Conservation (phyloP, 306 rosid species). For the Erythrophleum fordii region DNA sequence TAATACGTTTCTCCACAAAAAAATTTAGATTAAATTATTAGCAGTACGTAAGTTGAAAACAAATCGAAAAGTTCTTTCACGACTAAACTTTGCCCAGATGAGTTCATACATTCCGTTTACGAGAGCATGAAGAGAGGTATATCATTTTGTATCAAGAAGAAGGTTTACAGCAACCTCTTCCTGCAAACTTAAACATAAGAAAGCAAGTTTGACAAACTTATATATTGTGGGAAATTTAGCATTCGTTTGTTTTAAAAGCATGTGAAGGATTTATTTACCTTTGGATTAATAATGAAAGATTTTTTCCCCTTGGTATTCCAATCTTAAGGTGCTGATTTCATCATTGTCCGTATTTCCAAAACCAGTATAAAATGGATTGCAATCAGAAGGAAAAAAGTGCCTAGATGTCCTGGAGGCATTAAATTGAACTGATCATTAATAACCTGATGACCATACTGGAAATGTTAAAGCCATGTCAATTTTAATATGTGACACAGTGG, state of each 20-base stretch:
- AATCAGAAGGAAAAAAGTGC: too few species aligned
- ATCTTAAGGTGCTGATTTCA: too few species aligned
- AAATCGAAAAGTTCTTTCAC: background rate
- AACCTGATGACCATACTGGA: too few species aligned
- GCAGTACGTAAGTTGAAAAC: background rate
- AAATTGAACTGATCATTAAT: too few species aligned
- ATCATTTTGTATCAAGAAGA: constrained; percentile 67
- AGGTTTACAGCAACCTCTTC: constrained; percentile 85
- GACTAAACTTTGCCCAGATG: constrained; percentile 74
- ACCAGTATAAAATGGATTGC: too few species aligned
- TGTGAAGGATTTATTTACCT: constrained; percentile 55
- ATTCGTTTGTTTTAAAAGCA: constrained; percentile 5
- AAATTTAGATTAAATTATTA: background rate
- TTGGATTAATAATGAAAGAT: constrained; percentile 86
- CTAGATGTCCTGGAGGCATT: too few species aligned
- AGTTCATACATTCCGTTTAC: constrained; percentile 75
- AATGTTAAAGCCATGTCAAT: too few species aligned
- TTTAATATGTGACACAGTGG: too few species aligned
- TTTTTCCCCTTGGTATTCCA: constrained; percentile 85
- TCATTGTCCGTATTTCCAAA: too few species aligned
- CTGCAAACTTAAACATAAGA: constrained; percentile 51
- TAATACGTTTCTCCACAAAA: constrained; percentile 8
- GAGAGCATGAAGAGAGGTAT: constrained; percentile 73
- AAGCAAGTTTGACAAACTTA: constrained; percentile 20
- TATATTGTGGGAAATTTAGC: constrained; percentile 11